phyloP scores from a whole-genome alignment of 2,329 filamentous ascomycete species.

The Microthyrium microscopicum region DNA sequence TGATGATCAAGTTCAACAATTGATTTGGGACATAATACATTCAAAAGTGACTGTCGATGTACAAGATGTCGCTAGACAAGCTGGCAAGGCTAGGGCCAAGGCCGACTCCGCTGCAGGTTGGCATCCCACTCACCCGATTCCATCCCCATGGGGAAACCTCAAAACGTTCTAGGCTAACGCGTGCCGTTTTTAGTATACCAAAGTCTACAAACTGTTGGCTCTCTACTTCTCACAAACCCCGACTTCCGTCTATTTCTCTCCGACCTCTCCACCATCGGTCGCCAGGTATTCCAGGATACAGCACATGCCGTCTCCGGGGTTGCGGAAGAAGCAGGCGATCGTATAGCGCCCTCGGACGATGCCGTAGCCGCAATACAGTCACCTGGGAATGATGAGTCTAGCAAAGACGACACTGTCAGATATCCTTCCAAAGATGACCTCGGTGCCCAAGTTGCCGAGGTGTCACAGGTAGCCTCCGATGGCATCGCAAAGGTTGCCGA shows the following conservation, averaged over 20 bases:
- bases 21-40: conserved; percentile 69
- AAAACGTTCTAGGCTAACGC: conserved; percentile 11
- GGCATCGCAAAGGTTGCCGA: conserved; percentile 29
- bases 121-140: conserved; percentile 11
- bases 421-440: conserved; percentile 45
- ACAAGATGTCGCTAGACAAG: conserved; percentile 43
- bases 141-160: conserved; percentile 5
- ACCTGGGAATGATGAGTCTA: conserved; percentile 27
- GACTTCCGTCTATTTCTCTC: conserved; percentile 78
- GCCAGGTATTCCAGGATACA: conserved; percentile 75
- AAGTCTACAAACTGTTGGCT: conserved; percentile 68
- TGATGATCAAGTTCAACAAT: conserved; percentile 75
- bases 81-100: conserved; percentile 44
- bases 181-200: conserved; percentile 45
- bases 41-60: conserved; percentile 55
- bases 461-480: conserved; percentile 25
- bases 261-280: conserved; percentile 61
- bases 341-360: conserved; percentile 50
- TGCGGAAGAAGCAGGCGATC: conserved; percentile 56
- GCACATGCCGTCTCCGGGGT: conserved; percentile 62
- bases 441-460: conserved; percentile 27
- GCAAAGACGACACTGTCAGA: not conserved
- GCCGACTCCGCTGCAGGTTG: conserved; percentile 56
- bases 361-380: conserved; percentile 39
- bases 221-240: conserved; percentile 72